Percentiles rank a stretch among this genome's conserved stretches.
These are phyloP conservation scores for Dichomitus squalens DNA, from an alignment of 1,284 basidiomycete species.

Conservation along the genomic window DNA sequence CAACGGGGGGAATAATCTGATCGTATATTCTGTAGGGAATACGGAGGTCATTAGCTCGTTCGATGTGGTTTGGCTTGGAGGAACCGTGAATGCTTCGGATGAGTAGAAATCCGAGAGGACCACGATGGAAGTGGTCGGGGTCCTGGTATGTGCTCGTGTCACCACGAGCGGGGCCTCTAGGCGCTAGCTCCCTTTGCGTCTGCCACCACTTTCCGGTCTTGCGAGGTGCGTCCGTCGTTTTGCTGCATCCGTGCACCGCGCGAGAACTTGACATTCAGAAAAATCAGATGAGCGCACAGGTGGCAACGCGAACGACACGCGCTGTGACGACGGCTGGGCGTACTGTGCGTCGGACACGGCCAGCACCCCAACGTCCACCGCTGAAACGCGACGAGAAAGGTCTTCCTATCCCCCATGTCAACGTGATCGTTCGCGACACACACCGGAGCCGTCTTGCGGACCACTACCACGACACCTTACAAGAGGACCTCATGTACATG, in stretches of 20 bases:
- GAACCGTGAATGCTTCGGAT: neutral
- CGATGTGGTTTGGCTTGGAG: too few species aligned
- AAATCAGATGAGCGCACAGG: constrained; percentile 27
- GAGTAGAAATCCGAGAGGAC: too few species aligned
- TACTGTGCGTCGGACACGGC: constrained; percentile 29
- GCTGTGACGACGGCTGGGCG: constrained; percentile 24
- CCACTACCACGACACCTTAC: constrained; percentile 85
- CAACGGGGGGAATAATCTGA: constrained; percentile 25
- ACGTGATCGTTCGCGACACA: constrained; percentile 67
- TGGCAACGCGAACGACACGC: constrained; percentile 19
- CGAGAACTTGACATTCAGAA: neutral
- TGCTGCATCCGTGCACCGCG: neutral
- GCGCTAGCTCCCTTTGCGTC: neutral
- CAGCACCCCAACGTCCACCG: constrained; percentile 38
- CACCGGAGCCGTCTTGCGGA: constrained; percentile 79
- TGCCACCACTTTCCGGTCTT: neutral
- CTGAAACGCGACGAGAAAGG: constrained; percentile 51
- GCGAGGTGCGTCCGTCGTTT: neutral
- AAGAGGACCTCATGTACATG: constrained; percentile 93
- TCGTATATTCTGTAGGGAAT: constrained; percentile 25
- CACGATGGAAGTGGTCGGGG: neutral
- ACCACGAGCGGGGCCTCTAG: neutral
- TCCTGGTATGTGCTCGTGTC: neutral
- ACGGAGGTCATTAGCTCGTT: neutral
- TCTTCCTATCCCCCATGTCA: constrained; percentile 69